Percentiles rank a stretch among this genome's conserved stretches.
Conservation (phyloP, 1,139 yeast genomes). For the Kodamaea anthophila region DNA sequence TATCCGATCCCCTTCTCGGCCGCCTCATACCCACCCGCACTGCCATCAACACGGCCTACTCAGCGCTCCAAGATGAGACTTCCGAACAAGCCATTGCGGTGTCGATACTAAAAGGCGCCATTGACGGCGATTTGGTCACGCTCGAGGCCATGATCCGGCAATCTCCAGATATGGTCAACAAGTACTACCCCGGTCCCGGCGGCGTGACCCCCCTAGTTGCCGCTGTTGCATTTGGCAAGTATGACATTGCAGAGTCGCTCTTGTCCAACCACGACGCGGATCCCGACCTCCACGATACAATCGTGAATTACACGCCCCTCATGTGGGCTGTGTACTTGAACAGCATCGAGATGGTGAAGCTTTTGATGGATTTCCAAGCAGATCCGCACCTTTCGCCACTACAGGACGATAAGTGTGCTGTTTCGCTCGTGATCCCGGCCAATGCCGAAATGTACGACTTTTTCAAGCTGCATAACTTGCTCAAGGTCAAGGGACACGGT, state of each 20-base stretch:
- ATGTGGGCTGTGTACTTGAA: constrained; percentile 46
- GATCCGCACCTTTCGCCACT: constrained; percentile 33
- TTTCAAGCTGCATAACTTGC: constrained; percentile 35
- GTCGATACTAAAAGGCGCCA: constrained; percentile 30
- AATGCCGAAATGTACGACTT: constrained; percentile 29
- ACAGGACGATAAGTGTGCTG: constrained; percentile 28
- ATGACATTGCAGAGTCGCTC: constrained; percentile 39
- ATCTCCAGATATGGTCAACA: constrained; percentile 27
- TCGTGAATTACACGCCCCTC: constrained; percentile 34
- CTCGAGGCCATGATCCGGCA: constrained; percentile 31
- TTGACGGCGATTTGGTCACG: constrained; percentile 46
- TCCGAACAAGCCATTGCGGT: too few relatives aligned
- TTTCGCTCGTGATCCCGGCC: constrained; percentile 28
- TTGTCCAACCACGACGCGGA: constrained; percentile 28
- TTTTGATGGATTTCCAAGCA: constrained; percentile 35
- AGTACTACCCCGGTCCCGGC: constrained; percentile 10
- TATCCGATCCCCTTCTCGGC: constrained; percentile 33
- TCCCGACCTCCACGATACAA: constrained; percentile 33
- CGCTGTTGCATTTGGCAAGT: constrained; percentile 46
- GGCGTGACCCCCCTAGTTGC: constrained; percentile 49
- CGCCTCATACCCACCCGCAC: constrained; percentile 43
- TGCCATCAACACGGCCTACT: constrained; percentile 2
- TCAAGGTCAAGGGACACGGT: constrained; percentile 14
- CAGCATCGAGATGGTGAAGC: constrained; percentile 29
- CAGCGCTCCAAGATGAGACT: constrained; percentile 17